Conservation (phyloP, 257 asterid species). For the Perilla frutescens region DNA sequence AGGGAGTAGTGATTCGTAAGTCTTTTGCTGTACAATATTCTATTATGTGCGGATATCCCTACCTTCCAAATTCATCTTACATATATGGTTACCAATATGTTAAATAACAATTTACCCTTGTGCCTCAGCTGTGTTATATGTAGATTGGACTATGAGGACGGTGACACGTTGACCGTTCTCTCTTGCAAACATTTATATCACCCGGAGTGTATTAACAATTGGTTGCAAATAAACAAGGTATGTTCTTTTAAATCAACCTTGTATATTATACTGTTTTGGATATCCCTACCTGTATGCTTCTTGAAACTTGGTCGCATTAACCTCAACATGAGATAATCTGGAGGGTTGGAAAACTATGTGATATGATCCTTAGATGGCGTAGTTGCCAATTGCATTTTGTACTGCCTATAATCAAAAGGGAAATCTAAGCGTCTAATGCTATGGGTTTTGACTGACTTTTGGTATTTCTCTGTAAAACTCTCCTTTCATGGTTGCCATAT, state of each 20-base stretch:
- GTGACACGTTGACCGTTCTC: constrained; percentile 73
- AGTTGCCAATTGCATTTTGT: neutral
- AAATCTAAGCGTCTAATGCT: neutral
- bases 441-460: neutral
- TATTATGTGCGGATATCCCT: neutral
- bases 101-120: constrained; percentile 20
- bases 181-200: constrained; percentile 89
- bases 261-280: constrained; percentile 8
- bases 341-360: too few relatives aligned
- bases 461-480: neutral
- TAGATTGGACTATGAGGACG: constrained; percentile 92
- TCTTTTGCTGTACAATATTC: constrained; percentile 34
- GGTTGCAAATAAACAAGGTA: constrained; percentile 94
- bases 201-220: constrained; percentile 79
- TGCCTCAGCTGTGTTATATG: constrained; percentile 88
- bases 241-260: neutral
- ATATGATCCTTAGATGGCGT: neutral
- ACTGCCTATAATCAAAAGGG: neutral
- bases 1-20: constrained; percentile 85
- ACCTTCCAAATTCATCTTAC: constrained; percentile 1
- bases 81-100: constrained; percentile 11
- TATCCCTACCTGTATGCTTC: constrained; percentile 8
- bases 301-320: constrained; percentile 2
- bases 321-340: neutral
- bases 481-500: neutral